Percentiles rank a stretch among this genome's conserved stretches.
Evolutionary conservation across 2,329 filamentous ascomycete species (phyloP).

Genomic region (Trematosphaeria pertusa): DNA sequence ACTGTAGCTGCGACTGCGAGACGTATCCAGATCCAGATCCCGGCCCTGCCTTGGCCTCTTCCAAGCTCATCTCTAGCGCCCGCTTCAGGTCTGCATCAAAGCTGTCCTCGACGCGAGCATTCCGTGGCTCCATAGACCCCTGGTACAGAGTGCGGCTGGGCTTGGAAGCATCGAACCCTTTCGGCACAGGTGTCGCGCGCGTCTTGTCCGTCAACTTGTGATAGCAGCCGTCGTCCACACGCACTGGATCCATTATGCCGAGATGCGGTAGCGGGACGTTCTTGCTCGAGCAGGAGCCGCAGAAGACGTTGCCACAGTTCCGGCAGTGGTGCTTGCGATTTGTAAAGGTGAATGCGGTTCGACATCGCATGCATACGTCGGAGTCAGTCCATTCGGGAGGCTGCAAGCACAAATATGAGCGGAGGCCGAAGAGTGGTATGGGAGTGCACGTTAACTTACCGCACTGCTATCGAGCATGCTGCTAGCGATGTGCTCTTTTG

Average conservation of each 20-base stretch:
- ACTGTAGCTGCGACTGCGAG: constrained; percentile 64
- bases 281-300: constrained; percentile 93
- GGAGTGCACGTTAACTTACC: constrained; percentile 64
- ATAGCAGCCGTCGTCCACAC: constrained; percentile 96
- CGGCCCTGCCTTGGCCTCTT: constrained; percentile 81
- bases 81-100: constrained; percentile 96
- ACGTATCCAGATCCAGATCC: constrained; percentile 73
- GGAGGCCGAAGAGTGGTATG: constrained; percentile 1
- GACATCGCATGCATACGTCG: constrained; percentile 97
- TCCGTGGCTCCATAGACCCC: constrained; percentile 86
- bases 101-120: constrained; percentile 83
- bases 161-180: constrained; percentile 57
- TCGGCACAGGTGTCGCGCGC: constrained; percentile 51
- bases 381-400: constrained; percentile 98
- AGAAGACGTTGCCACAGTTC: constrained; percentile 97
- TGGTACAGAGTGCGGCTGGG: constrained; percentile 67
- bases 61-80: constrained; percentile 94
- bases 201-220: constrained; percentile 82
- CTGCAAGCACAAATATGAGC: constrained; percentile 52
- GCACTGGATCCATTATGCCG: constrained; percentile 87
- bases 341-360: constrained; percentile 94
- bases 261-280: constrained; percentile 86
- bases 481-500: constrained; percentile 83
- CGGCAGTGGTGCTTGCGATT: constrained; percentile 98
- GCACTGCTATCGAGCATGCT: constrained; percentile 98